Conservation (phyloP, 371 early-diverging fungal genomes). For the Lichtheimia hyalospora region DNA sequence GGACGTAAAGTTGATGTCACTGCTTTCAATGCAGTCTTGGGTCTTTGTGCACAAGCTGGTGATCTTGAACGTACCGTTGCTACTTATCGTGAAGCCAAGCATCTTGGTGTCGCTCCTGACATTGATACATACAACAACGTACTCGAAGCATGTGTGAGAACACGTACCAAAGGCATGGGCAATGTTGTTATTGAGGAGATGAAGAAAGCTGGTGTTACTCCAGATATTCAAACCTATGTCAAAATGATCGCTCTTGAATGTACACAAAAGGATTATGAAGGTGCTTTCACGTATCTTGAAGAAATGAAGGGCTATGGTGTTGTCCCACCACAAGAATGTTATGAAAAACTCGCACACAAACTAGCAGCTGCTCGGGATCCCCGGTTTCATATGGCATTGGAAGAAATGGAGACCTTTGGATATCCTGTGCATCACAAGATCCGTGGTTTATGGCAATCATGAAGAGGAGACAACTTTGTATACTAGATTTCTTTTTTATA, state of each 20-base stretch:
- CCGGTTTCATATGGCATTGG: constrained; percentile 64
- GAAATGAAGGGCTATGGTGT: constrained; percentile 73
- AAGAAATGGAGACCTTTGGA: constrained; percentile 74
- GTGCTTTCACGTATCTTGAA: constrained; percentile 76
- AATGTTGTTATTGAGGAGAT: constrained; percentile 57
- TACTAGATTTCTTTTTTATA: background rate
- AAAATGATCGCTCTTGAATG: constrained; percentile 56
- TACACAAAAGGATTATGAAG: constrained; percentile 66
- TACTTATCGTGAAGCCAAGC: constrained; percentile 52
- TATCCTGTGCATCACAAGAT: constrained; percentile 21
- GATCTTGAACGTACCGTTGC: constrained; percentile 56
- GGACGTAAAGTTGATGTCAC: constrained; percentile 52
- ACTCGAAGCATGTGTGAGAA: constrained; percentile 55
- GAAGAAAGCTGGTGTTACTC: constrained; percentile 51
- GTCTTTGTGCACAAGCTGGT: constrained; percentile 50
- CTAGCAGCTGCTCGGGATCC: constrained; percentile 69
- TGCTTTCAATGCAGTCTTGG: constrained; percentile 66
- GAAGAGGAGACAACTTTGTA: background rate
- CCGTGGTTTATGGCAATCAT: constrained; percentile 25
- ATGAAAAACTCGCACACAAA: constrained; percentile 56
- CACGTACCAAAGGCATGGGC: constrained; percentile 57
- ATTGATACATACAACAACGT: constrained; percentile 65
- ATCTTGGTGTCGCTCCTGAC: constrained; percentile 51
- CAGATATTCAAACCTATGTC: constrained; percentile 59
- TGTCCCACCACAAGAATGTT: constrained; percentile 59